Base-by-base conservation (phyloP, 768 basidiomycete species). In the Auriscalpium vulgare region DNA sequence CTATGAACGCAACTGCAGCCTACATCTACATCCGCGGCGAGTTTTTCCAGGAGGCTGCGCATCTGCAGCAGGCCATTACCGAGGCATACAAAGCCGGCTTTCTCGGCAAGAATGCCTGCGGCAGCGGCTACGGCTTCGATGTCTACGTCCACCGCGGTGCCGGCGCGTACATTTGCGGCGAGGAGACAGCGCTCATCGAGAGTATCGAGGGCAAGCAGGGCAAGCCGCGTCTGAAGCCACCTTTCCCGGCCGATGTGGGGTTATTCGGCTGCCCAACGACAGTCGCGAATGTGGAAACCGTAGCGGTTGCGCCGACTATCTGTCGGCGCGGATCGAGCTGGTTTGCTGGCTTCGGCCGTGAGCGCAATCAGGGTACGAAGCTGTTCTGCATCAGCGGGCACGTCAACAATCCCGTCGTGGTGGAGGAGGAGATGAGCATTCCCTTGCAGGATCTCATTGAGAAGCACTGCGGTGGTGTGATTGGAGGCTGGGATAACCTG, bases 1-100 rank as follows among this genome's bases (percentile, higher is more conserved):
- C 78, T 16, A 99, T 99, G 95, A 98, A 98, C 72, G 95, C 95
- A 40, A 94, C 71, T 47, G 95, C 95, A 0, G 95, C 95, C n/a
- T 99, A 98, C 78, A 98, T 99, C 72, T 99, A 99, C 74, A 93
- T 98, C 66, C 95, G 95, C 58, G 95, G 95, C 62, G 95, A 99
- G 71, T 99, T 98, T 75, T 85, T 88, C 72, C 92, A 95, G 69
- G 95, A 97, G 70, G 95, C 95, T 0, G 79, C 83, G 0, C 94
- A 97, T 69, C 81, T 97, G 43, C 91, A 95, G 69, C 91, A 95
- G 69, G 95, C 95, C 53, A 97, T 99, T 72, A 80, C 85, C 62
- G 95, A 97, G 67, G 95, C 95, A 3, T 97, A 99, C 75, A 83
- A 84, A 51, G 84, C 84, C 38, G 94, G 95, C 6, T 75, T 91